Base-by-base conservation (phyloP, 352 stramenopile genomes). In the Elongisporangium prolatum region DNA sequence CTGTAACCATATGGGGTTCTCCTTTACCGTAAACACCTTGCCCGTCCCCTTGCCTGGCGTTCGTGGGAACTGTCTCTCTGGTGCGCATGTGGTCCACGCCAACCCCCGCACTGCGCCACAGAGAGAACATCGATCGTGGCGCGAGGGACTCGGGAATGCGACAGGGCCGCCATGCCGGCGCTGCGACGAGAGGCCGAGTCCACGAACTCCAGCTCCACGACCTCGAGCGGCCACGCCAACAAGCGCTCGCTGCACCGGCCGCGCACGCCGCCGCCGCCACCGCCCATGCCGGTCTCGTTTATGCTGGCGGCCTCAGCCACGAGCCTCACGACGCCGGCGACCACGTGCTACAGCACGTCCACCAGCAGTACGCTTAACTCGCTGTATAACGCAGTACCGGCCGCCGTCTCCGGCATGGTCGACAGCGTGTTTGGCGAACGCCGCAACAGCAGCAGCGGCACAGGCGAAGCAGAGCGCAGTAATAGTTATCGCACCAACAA, bases 331-430 rank as follows among this genome's bases (percentile, higher is more conserved):
- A 40, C 28, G 28, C 28, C 28, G 5, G 28, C 28, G 28, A 40
- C 28, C 4, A 40, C 28, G 28, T 40, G 28, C 28, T 40, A 40
- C 28, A 40, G 28, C 28, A 40, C 28, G 28, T 40, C 28, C 28
- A 40, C 28, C 28, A 40, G 28, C 28, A 40, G 28, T 9, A 40
- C 28, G 28, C 28, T 40, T 9, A 40, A 40, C 28, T 40, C 28
- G 28, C 28, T 40, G 28, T 40, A 40, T 40, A 40, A 40, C 28
- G 28, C 59, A 10, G 55, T 70, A 9, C 63, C 66, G 56, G 60
- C 69, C 34, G 48, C 60, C 24, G 52, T 58, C 9, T 65, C 52
- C 24, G 59, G 59, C n/a, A 24, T 65, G 62, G 65, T 48, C 48
- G 71, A 48, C 58, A 52, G 18, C 20, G 24, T 52, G 28, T 60